Conservation (phyloP, 2,329 filamentous ascomycete species). For the Ceratocystis lukuohia region DNA sequence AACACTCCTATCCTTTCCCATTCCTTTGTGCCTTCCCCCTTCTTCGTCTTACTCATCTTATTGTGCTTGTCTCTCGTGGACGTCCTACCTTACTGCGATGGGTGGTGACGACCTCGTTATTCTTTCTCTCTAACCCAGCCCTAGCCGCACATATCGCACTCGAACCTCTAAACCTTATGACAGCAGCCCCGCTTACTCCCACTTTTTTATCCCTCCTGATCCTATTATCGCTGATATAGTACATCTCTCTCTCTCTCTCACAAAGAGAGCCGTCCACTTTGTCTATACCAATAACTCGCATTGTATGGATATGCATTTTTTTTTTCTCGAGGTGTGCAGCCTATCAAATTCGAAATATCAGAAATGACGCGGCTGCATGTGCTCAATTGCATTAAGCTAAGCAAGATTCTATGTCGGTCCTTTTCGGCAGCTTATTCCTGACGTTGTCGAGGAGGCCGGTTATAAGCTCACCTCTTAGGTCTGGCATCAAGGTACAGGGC, state of each 20-base stretch:
- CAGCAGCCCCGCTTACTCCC: background rate
- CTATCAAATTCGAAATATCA: background rate
- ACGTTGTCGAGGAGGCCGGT: background rate
- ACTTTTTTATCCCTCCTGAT: background rate
- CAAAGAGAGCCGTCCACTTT: too few species aligned
- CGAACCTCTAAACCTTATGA: background rate
- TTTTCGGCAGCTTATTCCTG: conserved; percentile 4
- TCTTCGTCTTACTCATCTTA: too few species aligned
- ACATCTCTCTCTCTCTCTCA: background rate
- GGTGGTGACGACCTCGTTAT: background rate
- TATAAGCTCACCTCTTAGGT: background rate
- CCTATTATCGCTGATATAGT: background rate
- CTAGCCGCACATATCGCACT: background rate
- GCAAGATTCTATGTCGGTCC: conserved; percentile 1
- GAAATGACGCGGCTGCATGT: background rate
- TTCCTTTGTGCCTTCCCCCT: background rate
- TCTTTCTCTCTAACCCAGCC: background rate
- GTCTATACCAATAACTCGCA: too few species aligned
- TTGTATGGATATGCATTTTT: too few species aligned
- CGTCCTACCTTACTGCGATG: too few species aligned
- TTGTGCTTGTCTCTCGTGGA: too few species aligned
- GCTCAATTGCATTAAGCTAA: background rate
- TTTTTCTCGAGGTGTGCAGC: background rate
- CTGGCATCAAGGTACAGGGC: background rate
- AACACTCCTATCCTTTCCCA: background rate